These are phyloP conservation scores for Dinochytrium kinnereticum DNA, from an alignment of 371 early-diverging fungal genomes.

Conservation along the genomic window DNA sequence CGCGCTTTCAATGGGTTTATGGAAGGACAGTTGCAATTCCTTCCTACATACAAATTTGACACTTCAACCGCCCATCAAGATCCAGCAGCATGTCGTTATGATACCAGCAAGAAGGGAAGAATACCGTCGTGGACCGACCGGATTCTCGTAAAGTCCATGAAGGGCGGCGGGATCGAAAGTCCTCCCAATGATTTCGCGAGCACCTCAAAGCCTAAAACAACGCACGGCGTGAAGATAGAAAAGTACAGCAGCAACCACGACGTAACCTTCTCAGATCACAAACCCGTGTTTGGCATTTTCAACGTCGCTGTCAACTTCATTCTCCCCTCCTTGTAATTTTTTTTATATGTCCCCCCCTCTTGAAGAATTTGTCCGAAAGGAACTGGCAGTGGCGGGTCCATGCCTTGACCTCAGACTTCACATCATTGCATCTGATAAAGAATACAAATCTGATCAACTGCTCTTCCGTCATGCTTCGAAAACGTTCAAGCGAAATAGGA, in stretches of 20 bases:
- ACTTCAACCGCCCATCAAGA: conserved; percentile 20
- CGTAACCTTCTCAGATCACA: conserved; percentile 34
- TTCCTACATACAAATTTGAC: conserved; percentile 89
- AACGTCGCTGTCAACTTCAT: neutral
- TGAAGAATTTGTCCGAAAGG: too few relatives aligned
- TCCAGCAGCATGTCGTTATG: conserved; percentile 25
- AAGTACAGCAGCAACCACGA: conserved; percentile 22
- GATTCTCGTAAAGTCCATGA: conserved; percentile 59
- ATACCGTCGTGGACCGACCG: conserved; percentile 93
- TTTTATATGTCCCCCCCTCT: too few relatives aligned
- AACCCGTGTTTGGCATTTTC: conserved; percentile 43
- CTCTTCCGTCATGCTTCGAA: neutral
- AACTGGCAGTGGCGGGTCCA: conserved; percentile 3
- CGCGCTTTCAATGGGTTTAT: conserved; percentile 64
- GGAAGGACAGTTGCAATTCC: conserved; percentile 82
- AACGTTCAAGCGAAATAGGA: neutral
- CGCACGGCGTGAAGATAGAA: conserved; percentile 13
- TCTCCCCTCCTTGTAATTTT: too few relatives aligned
- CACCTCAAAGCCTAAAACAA: neutral
- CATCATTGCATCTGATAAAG: neutral
- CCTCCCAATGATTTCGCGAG: too few relatives aligned
- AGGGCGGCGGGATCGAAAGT: neutral
- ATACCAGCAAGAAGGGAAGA: conserved; percentile 67
- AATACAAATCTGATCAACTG: neutral
- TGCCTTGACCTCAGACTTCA: neutral